Conservation (phyloP, 768 basidiomycete genomes). For the Pulveroboletus sp. region DNA sequence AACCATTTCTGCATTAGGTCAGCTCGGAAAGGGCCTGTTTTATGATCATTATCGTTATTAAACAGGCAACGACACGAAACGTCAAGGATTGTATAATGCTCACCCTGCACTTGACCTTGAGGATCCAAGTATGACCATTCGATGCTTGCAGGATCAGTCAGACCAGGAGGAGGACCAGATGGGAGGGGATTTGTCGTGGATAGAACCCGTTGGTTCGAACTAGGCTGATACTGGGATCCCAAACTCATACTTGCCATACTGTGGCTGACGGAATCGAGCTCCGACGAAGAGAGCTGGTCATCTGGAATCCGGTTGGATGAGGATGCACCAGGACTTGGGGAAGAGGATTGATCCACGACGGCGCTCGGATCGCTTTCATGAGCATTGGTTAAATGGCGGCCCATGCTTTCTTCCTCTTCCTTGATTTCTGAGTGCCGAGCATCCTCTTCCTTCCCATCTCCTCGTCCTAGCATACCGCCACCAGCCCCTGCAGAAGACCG, state of each 20-base stretch:
- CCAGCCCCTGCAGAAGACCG: conserved; percentile 57
- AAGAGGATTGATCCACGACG: conserved; percentile 10
- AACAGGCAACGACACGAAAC: neutral
- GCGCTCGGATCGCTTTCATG: conserved; percentile 7
- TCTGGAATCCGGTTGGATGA: conserved; percentile 4
- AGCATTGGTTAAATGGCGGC: conserved; percentile 3
- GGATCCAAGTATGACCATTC: conserved; percentile 95
- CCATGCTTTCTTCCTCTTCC: conserved; percentile 50
- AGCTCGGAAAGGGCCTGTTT: conserved; percentile 81
- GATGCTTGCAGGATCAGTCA: conserved; percentile 53
- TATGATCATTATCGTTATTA: too few species aligned
- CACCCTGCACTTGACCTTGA: conserved; percentile 88
- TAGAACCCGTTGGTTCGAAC: conserved; percentile 2
- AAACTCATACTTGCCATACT: conserved; percentile 16
- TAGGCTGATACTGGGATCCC: conserved; percentile 7
- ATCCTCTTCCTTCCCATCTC: conserved; percentile 37
- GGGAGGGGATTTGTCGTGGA: conserved; percentile 14
- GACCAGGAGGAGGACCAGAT: conserved; percentile 41
- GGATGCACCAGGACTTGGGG: conserved; percentile 8
- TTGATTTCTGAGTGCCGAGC: conserved; percentile 47
- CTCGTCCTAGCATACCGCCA: conserved; percentile 35
- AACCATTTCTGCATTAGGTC: conserved; percentile 94
- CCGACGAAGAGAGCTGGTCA: conserved; percentile 9
- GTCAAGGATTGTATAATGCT: conserved; percentile 9
- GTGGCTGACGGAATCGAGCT: conserved; percentile 7